Evolutionary conservation across 2,329 filamentous ascomycete genomes (phyloP).

Genomic region (Venturia carpophila): DNA sequence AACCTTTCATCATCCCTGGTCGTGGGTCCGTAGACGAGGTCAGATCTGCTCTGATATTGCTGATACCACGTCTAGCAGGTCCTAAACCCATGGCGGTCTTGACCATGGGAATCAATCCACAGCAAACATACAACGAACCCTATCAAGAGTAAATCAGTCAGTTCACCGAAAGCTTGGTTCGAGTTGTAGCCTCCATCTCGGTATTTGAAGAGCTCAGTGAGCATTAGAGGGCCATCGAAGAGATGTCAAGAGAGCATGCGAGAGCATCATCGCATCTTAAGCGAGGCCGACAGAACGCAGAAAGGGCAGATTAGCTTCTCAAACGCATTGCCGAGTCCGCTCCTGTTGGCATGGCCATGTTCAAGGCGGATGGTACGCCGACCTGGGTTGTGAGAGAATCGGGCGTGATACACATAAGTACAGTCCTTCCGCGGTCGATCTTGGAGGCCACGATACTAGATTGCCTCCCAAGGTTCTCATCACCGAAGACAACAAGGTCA

Average conservation of each 20-base stretch:
- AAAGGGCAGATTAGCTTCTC: background rate
- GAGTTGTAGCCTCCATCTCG: background rate
- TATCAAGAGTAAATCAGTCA: background rate
- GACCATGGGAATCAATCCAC: slow-evolving; percentile 6
- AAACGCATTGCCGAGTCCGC: background rate
- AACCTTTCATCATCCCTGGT: background rate
- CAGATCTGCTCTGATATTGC: background rate
- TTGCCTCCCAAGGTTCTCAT: slow-evolving; percentile 13
- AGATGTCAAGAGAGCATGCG: background rate
- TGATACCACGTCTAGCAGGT: background rate
- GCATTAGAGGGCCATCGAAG: background rate
- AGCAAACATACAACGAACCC: background rate
- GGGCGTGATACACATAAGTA: background rate
- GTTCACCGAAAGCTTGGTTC: background rate
- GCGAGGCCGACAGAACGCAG: background rate
- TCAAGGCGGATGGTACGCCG: background rate
- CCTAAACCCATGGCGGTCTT: background rate
- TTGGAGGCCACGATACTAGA: background rate
- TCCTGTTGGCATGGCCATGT: background rate
- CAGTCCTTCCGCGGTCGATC: too few relatives aligned
- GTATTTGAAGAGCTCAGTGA: background rate
- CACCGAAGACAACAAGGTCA: slow-evolving; percentile 33
- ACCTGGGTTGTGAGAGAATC: background rate
- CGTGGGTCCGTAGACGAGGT: background rate
- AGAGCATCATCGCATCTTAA: background rate